phyloP scores from a whole-genome alignment of 805 yeast species.

The Torulaspora microellipsoides region DNA sequence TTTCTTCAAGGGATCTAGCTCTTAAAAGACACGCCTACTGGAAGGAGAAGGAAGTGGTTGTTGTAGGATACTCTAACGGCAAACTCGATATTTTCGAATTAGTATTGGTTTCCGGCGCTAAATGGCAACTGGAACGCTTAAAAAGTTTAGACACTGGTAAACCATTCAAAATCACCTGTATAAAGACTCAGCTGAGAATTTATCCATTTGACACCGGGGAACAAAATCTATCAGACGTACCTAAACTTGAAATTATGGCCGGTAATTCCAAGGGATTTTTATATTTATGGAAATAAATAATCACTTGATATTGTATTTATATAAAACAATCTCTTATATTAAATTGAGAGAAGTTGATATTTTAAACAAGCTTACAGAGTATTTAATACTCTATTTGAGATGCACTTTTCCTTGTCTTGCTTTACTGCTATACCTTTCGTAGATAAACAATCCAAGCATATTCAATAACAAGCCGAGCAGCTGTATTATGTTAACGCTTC shows the following conservation, averaged over 20 bases:
- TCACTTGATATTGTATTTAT: neutral
- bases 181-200: slow-evolving; percentile 12
- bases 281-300: slow-evolving; percentile 41
- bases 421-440: slow-evolving; percentile 44
- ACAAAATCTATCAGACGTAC: slow-evolving; percentile 17
- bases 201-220: slow-evolving; percentile 7
- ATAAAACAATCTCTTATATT: neutral
- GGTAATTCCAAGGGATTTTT: slow-evolving; percentile 55
- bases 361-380: neutral
- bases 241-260: slow-evolving; percentile 43
- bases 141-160: slow-evolving; percentile 24
- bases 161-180: slow-evolving; percentile 12
- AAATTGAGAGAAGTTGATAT: neutral
- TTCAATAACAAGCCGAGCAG: slow-evolving; percentile 47
- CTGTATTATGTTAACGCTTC: slow-evolving; percentile 44
- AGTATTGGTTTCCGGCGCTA: slow-evolving; percentile 13
- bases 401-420: slow-evolving; percentile 6
- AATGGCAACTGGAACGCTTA: slow-evolving; percentile 26
- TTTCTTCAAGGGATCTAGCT: slow-evolving; percentile 10
- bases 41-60: slow-evolving; percentile 35
- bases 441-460: slow-evolving; percentile 53
- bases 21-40: slow-evolving; percentile 37
- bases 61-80: slow-evolving; percentile 37
- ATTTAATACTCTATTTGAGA: neutral
- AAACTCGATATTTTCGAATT: slow-evolving; percentile 33